These are phyloP conservation scores for Mycena amicta DNA, from an alignment of 768 basidiomycete genomes.

Conservation along the genomic window DNA sequence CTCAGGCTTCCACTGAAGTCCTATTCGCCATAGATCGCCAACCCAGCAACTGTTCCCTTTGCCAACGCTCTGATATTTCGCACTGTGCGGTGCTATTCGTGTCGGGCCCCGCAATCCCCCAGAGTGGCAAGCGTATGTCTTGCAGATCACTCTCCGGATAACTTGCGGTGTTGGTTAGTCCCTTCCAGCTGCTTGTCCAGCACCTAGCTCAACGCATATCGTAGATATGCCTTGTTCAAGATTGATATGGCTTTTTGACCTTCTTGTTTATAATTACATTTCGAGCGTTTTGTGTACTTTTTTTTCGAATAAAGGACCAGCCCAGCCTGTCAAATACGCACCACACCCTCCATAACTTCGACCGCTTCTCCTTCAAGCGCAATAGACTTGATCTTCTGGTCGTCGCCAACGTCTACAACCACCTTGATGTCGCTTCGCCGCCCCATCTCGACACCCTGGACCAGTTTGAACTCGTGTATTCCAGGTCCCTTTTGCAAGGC, in stretches of 20 bases:
- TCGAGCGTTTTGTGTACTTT: no score
- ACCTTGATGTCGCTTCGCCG: conserved; percentile 45
- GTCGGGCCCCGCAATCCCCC: neutral
- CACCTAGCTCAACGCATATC: no score
- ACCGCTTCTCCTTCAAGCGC: conserved; percentile 44
- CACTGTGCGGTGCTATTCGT: neutral
- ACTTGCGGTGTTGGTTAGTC: neutral
- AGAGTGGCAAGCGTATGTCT: neutral
- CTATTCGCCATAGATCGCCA: neutral
- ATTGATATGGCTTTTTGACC: no score
- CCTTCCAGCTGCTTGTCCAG: no score
- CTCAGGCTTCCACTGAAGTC: neutral
- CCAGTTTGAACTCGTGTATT: conserved; percentile 37
- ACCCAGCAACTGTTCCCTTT: no score
- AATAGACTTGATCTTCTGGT: conserved; percentile 33
- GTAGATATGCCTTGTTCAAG: no score
- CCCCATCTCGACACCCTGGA: conserved; percentile 52
- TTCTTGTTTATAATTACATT: no score
- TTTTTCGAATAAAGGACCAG: neutral
- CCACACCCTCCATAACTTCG: conserved; percentile 40
- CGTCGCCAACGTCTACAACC: conserved; percentile 34
- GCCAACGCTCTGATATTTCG: no score
- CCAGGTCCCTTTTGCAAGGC: conserved; percentile 39
- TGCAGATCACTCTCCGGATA: neutral
- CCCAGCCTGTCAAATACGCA: conserved; percentile 13